A percentile compares a stretch with the other conserved stretches of the same genome.
phyloP scores from a whole-genome alignment of 2,329 filamentous ascomycete genomes.

The Colletotrichum destructivum region DNA sequence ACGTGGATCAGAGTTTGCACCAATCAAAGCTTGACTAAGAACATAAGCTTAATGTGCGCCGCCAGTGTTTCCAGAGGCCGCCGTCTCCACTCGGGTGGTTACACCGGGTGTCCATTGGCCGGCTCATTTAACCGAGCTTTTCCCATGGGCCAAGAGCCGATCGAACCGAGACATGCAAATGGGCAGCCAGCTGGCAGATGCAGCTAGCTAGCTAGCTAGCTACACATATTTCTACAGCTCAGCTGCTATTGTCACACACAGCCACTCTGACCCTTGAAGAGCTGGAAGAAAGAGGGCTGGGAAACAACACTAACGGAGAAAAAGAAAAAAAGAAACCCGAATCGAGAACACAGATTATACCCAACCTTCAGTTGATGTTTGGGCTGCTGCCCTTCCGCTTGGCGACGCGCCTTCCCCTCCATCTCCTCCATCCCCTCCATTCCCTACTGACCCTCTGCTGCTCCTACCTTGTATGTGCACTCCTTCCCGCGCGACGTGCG shows the following conservation, averaged over 20 bases:
- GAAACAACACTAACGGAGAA: not conserved
- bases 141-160: conserved; percentile 18
- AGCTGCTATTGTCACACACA: not conserved
- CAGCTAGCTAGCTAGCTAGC: not conserved
- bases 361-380: no score
- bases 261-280: not conserved
- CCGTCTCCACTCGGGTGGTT: not conserved
- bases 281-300: no score
- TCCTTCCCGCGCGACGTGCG: not conserved
- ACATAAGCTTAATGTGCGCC: conserved; percentile 38
- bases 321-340: not conserved
- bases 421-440: not conserved
- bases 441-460: not conserved
- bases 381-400: not conserved
- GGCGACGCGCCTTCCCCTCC: not conserved
- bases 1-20: not conserved
- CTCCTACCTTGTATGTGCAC: not conserved
- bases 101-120: not conserved
- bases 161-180: conserved; percentile 9
- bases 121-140: not conserved
- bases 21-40: conserved; percentile 9
- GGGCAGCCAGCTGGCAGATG: not conserved
- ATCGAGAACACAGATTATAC: no score
- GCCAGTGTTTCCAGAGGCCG: conserved; percentile 24
- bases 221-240: not conserved